These are phyloP conservation scores for Solanum tacnaense DNA, from an alignment of 257 asterid genomes.

Conservation along the genomic window DNA sequence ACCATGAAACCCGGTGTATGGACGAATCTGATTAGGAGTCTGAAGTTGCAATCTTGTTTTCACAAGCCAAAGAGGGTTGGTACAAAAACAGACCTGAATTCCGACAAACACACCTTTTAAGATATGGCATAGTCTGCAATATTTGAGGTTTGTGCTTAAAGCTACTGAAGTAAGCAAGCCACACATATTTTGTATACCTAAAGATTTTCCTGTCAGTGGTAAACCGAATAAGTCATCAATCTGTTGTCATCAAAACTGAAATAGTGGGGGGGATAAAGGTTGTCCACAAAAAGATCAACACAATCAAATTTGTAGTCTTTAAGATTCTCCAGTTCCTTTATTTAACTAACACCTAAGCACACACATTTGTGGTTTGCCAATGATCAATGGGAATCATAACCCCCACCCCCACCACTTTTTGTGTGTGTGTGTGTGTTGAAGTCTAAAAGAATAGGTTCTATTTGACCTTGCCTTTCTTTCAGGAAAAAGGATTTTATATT, in stretches of 20 bases:
- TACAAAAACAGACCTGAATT: slow-evolving; percentile 60
- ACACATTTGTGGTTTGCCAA: background rate
- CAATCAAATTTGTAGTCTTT: background rate
- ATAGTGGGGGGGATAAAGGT: background rate
- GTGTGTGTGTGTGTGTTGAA: background rate
- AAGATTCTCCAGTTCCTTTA: background rate
- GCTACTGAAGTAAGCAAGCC: background rate
- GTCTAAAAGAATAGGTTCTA: background rate
- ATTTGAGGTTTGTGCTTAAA: background rate
- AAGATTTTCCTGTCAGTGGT: background rate
- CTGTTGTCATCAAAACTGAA: background rate
- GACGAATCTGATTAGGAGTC: slow-evolving; percentile 60
- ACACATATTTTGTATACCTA: background rate
- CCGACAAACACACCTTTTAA: slow-evolving; percentile 5
- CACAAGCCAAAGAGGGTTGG: slow-evolving; percentile 96
- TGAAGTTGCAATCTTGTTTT: slow-evolving; percentile 98
- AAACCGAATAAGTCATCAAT: background rate
- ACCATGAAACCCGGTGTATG: slow-evolving; percentile 92
- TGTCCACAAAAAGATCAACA: background rate
- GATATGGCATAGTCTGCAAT: background rate
- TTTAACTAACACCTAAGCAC: background rate
- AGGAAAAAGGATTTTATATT: background rate
- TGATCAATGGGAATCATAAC: background rate
- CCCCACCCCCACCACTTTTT: background rate
- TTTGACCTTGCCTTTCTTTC: background rate